phyloP scores from a whole-genome alignment of 345 rosid species.

The Dovyalis caffra region DNA sequence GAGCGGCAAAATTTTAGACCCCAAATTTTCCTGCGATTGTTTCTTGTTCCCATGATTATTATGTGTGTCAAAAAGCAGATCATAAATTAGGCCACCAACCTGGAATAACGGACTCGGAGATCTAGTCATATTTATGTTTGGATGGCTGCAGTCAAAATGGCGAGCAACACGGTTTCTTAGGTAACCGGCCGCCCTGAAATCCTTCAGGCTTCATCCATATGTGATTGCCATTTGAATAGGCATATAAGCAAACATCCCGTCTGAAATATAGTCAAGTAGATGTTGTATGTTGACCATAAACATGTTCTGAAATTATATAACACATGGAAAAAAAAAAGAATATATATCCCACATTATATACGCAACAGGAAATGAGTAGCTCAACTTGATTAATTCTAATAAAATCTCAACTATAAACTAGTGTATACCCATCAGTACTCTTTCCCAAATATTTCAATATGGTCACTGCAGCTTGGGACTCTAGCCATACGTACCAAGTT shows the following conservation, averaged over 20 bases:
- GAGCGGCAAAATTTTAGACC: neutral
- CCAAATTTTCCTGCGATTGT: neutral
- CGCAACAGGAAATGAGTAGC: neutral
- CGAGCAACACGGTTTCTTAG: neutral
- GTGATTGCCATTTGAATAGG: too few relatives aligned
- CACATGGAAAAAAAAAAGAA: too few relatives aligned
- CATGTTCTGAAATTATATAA: too few relatives aligned
- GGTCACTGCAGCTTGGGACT: neutral
- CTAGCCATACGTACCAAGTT: neutral
- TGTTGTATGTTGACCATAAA: too few relatives aligned
- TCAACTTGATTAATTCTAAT: neutral
- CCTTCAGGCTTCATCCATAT: neutral
- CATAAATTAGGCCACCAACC: conserved; percentile 4
- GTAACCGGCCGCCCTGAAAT: neutral
- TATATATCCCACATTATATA: too few relatives aligned
- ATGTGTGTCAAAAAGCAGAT: neutral
- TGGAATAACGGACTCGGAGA: neutral
- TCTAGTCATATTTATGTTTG: neutral
- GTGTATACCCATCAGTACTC: neutral
- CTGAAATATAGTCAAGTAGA: neutral
- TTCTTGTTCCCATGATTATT: neutral
- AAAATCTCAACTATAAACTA: neutral
- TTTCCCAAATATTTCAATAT: too few relatives aligned
- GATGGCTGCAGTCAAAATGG: neutral
- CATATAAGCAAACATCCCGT: neutral